Percentiles rank a stretch among this genome's conserved stretches.
These are phyloP conservation scores for Grosmannia serpens DNA, from an alignment of 2,329 filamentous ascomycete species.

Conservation along the genomic window DNA sequence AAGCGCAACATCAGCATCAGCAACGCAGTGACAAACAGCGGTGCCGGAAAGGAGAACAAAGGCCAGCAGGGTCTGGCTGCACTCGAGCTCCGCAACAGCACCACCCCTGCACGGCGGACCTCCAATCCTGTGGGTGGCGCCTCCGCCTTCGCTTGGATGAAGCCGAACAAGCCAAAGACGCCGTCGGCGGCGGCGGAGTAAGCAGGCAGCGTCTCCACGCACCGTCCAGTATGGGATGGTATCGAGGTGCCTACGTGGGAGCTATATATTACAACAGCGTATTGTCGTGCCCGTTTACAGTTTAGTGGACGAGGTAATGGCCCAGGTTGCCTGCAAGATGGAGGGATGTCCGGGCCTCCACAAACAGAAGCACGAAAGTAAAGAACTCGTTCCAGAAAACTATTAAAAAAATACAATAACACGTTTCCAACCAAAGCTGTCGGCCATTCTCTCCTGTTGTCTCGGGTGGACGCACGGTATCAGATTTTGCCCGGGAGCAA, in stretches of 20 bases:
- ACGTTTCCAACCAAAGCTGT: not conserved
- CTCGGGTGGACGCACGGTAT: not conserved
- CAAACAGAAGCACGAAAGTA: not conserved
- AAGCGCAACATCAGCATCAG: conserved; percentile 35
- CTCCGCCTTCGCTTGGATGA: conserved; percentile 91
- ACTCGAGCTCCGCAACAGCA: conserved; percentile 22
- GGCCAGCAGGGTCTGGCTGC: conserved; percentile 13
- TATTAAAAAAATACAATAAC: not conserved
- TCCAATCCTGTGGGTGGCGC: conserved; percentile 84
- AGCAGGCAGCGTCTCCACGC: not conserved
- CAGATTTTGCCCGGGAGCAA: conserved; percentile 38
- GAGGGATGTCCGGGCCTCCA: not conserved
- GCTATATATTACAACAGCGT: not conserved
- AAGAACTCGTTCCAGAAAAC: not conserved
- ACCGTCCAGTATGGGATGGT: not conserved
- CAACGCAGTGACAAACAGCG: conserved; percentile 21
- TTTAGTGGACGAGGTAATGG: not conserved
- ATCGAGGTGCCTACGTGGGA: not conserved
- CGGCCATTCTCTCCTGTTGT: not conserved
- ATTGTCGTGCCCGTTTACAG: not conserved
- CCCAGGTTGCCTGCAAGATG: not conserved
- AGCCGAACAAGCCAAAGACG: conserved; percentile 36
- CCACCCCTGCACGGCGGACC: conserved; percentile 38
- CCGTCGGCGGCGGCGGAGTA: conserved; percentile 24
- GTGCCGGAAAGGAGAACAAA: conserved; percentile 23